phyloP scores from a whole-genome alignment of 1,139 yeast species.

The Candida sp. region DNA sequence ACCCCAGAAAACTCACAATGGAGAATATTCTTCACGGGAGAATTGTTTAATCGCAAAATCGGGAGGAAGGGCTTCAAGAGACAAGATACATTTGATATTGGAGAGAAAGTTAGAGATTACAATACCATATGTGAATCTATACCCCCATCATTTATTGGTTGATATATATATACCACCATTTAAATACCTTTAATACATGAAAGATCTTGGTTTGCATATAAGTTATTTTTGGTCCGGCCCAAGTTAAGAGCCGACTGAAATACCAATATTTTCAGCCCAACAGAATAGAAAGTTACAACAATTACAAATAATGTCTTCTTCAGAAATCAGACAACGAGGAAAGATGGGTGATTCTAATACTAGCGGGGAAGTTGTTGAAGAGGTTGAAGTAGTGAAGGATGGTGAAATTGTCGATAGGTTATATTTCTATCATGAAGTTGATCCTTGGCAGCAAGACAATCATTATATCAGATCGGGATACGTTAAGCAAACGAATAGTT shows the following conservation, averaged over 20 bases:
- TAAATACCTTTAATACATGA: not conserved
- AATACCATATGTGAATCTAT: constrained; percentile 30
- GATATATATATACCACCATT: not conserved
- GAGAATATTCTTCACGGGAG: constrained; percentile 71
- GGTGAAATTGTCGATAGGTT: constrained; percentile 6
- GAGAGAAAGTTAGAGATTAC: constrained; percentile 24
- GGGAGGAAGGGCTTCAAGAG: constrained; percentile 16
- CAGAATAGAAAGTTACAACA: not conserved
- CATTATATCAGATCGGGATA: constrained; percentile 74
- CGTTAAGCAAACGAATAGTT: constrained; percentile 65
- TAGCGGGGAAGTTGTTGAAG: not conserved
- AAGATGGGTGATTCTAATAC: not conserved
- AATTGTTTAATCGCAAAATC: constrained; percentile 34
- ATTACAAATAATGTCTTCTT: not conserved
- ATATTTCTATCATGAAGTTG: constrained; percentile 44
- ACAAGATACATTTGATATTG: constrained; percentile 22
- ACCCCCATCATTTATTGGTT: constrained; percentile 25
- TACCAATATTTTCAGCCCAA: not conserved
- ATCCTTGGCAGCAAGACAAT: constrained; percentile 86
- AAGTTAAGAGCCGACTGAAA: not conserved
- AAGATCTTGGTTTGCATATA: not conserved
- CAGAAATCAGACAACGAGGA: constrained; percentile 1
- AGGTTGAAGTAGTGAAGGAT: not conserved
- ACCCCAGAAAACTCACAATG: constrained; percentile 53
- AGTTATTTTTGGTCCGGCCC: not conserved